Conservation (phyloP, 495 filamentous ascomycete species). For the Platismatia glauca region DNA sequence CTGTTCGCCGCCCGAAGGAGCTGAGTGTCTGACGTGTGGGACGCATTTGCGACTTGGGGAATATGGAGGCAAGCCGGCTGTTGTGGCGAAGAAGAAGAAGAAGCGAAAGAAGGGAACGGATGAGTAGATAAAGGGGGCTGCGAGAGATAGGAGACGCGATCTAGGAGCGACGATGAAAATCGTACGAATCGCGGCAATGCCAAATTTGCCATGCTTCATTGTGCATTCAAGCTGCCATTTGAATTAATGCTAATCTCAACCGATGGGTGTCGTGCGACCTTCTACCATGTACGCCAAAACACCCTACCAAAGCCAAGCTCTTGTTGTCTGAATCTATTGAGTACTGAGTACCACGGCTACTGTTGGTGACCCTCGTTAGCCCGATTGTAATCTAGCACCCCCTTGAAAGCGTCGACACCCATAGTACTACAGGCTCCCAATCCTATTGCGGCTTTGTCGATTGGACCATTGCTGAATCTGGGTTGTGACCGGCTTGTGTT, state of each 20-base stretch:
- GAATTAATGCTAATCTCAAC: neutral
- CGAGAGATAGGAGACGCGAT: neutral
- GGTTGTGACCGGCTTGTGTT: neutral
- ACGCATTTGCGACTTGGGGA: conserved; percentile 68
- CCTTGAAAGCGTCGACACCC: neutral
- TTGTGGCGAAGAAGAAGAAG: conserved; percentile 65
- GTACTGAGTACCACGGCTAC: neutral
- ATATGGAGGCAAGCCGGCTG: conserved; percentile 64
- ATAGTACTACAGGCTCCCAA: neutral
- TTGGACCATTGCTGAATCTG: neutral
- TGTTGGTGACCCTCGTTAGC: neutral
- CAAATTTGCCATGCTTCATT: neutral
- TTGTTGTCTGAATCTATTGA: neutral
- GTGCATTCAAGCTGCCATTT: neutral
- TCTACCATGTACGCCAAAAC: neutral
- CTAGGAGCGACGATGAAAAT: neutral
- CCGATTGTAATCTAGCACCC: neutral
- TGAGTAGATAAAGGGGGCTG: conserved; percentile 23
- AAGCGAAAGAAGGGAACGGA: conserved; percentile 47
- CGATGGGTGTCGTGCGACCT: conserved; percentile 2
- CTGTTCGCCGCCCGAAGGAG: conserved; percentile 54
- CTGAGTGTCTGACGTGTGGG: conserved; percentile 82
- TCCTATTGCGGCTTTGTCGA: neutral
- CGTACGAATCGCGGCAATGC: neutral
- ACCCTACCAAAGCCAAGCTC: neutral